Percentiles rank a stretch among this genome's conserved stretches.
Evolutionary conservation across 495 filamentous ascomycete species (phyloP).

Genomic region (Paragyromitra xinjiangensis): DNA sequence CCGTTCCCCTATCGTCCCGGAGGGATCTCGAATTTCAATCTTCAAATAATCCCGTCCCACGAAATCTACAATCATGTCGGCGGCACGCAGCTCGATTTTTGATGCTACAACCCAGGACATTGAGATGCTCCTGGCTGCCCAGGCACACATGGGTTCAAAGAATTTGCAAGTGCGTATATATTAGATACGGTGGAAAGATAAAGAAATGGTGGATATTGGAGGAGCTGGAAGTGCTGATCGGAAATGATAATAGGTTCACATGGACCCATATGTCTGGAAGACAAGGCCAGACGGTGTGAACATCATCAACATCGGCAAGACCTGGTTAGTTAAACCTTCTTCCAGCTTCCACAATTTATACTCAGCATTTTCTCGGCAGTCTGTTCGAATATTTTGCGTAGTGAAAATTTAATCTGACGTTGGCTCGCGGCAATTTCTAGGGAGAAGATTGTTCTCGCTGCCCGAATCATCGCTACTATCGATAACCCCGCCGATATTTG

Average conservation of each 20-base stretch:
- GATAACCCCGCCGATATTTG: slow-evolving; percentile 99
- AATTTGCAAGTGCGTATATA: slow-evolving; percentile 75
- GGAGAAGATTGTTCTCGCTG: slow-evolving; percentile 99
- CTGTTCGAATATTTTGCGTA: background rate
- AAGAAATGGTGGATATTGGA: slow-evolving; percentile 19
- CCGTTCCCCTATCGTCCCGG: slow-evolving; percentile 44
- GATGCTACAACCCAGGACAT: slow-evolving; percentile 88
- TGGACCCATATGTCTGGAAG: slow-evolving; percentile 99
- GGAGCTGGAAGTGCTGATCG: slow-evolving; percentile 40
- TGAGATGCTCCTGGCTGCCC: slow-evolving; percentile 97
- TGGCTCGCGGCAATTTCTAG: slow-evolving; percentile 62
- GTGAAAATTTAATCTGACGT: slow-evolving; percentile 19
- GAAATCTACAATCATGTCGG: slow-evolving; percentile 73
- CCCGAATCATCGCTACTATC: slow-evolving; percentile 96
- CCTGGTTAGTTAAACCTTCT: slow-evolving; percentile 74
- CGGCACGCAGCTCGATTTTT: slow-evolving; percentile 68
- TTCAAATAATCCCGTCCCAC: slow-evolving; percentile 44
- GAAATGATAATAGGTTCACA: slow-evolving; percentile 69
- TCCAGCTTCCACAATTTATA: slow-evolving; percentile 8
- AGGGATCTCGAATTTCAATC: slow-evolving; percentile 51
- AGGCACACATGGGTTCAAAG: slow-evolving; percentile 97
- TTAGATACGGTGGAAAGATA: slow-evolving; percentile 25
- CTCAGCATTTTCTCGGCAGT: slow-evolving; percentile 1
- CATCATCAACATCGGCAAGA: slow-evolving; percentile 99
- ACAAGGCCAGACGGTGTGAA: slow-evolving; percentile 97